phyloP scores from a whole-genome alignment of 2,329 filamentous ascomycete species.

The Xylariales sp. region DNA sequence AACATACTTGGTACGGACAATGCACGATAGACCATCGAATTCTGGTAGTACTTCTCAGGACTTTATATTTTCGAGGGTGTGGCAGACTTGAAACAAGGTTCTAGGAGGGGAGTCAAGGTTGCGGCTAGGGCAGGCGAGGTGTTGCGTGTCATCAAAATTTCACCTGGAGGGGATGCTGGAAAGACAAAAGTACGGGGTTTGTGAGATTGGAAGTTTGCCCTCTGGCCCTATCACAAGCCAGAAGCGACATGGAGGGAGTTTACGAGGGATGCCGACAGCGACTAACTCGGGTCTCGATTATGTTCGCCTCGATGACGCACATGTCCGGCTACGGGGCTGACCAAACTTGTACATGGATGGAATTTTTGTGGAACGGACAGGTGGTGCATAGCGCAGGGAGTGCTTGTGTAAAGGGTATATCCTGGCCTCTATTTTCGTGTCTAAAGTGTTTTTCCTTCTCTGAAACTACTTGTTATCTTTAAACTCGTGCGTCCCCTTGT shows the following conservation, averaged over 20 bases:
- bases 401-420: slow-evolving; percentile 31
- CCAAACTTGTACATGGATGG: slow-evolving; percentile 24
- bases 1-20: slow-evolving; percentile 35
- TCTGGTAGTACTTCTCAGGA: slow-evolving; percentile 38
- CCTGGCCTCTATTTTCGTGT: slow-evolving; percentile 25
- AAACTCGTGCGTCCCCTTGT: slow-evolving; percentile 15
- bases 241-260: neutral
- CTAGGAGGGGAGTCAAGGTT: slow-evolving; percentile 28
- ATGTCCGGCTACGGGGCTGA: slow-evolving; percentile 23
- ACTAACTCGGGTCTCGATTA: neutral
- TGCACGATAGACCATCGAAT: slow-evolving; percentile 37
- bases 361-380: slow-evolving; percentile 25
- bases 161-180: slow-evolving; percentile 35
- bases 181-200: slow-evolving; percentile 31
- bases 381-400: slow-evolving; percentile 32
- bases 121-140: slow-evolving; percentile 25
- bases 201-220: slow-evolving; percentile 7
- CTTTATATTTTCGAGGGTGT: slow-evolving; percentile 35
- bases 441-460: slow-evolving; percentile 15
- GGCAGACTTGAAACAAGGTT: slow-evolving; percentile 38
- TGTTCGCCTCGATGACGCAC: slow-evolving; percentile 17
- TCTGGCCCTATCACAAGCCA: slow-evolving; percentile 1
- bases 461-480: slow-evolving; percentile 19
- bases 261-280: neutral
- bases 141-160: slow-evolving; percentile 22